Evolutionary conservation across 768 basidiomycete genomes (phyloP).

Genomic region (Psilocybe sp.): DNA sequence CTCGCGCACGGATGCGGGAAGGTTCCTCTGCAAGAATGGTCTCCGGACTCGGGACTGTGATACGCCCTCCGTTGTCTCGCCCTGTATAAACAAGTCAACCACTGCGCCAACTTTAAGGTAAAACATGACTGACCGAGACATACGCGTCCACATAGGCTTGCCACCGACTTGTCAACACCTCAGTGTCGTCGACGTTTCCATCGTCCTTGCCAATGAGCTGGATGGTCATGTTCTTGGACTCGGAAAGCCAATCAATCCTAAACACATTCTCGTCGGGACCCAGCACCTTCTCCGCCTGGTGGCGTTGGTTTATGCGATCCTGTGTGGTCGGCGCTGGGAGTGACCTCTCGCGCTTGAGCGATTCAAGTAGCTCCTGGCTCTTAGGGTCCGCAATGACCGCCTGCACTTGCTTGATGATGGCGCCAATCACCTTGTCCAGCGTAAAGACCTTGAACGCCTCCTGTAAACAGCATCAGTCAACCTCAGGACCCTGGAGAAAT

Average conservation of each 20-base stretch:
- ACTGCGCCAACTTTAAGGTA: not conserved
- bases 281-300: conserved; percentile 64
- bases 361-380: conserved; percentile 70
- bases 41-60: conserved; percentile 40
- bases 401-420: conserved; percentile 86
- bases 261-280: conserved; percentile 80
- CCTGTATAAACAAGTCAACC: conserved; percentile 32
- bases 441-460: conserved; percentile 90
- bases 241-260: conserved; percentile 75
- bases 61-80: conserved; percentile 55
- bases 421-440: conserved; percentile 85
- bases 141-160: conserved; percentile 77
- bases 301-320: conserved; percentile 66
- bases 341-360: conserved; percentile 66
- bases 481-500: not conserved
- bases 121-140: conserved; percentile 48
- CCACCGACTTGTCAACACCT: conserved; percentile 76
- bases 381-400: conserved; percentile 63
- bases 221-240: conserved; percentile 64
- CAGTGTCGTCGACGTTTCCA: conserved; percentile 70
- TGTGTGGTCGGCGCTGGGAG: conserved; percentile 60
- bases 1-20: conserved; percentile 31
- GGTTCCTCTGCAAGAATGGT: conserved; percentile 64
- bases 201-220: conserved; percentile 82
- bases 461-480: conserved; percentile 27